These are phyloP conservation scores for Suillus paluster DNA, from an alignment of 768 basidiomycete species.

Conservation along the genomic window DNA sequence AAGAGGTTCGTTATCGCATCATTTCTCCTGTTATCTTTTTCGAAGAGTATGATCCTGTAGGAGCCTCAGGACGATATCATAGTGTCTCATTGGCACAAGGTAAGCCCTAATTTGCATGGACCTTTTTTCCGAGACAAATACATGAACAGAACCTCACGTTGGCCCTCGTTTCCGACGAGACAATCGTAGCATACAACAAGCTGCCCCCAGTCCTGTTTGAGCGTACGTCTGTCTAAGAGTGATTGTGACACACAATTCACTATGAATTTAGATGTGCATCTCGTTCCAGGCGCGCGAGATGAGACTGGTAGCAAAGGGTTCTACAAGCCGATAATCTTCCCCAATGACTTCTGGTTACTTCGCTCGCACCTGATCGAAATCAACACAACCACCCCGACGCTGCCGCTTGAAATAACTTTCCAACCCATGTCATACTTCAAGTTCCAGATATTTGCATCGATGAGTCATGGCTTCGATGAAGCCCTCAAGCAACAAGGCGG, in stretches of 20 bases:
- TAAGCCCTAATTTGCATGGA: conserved; percentile 34
- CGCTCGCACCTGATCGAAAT: conserved; percentile 82
- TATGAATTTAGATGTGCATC: conserved; percentile 55
- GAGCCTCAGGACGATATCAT: conserved; percentile 57
- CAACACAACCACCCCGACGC: conserved; percentile 76
- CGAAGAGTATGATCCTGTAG: conserved; percentile 16
- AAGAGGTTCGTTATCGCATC: conserved; percentile 48
- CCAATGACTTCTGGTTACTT: conserved; percentile 95
- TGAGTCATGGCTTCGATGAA: conserved; percentile 88
- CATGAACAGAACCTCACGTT: conserved; percentile 78
- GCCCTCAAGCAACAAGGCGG: conserved; percentile 78
- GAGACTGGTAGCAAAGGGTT: conserved; percentile 65
- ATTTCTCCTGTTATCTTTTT: conserved; percentile 14
- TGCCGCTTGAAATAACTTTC: conserved; percentile 84
- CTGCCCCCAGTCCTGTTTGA: conserved; percentile 64
- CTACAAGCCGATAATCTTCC: conserved; percentile 89
- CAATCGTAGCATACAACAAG: conserved; percentile 52
- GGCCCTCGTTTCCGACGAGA: conserved; percentile 78
- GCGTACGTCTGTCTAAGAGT: conserved; percentile 49
- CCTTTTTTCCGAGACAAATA: conserved; percentile 11
- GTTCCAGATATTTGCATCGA: conserved; percentile 83
- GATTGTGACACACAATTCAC: conserved; percentile 12
- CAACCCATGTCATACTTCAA: conserved; percentile 87
- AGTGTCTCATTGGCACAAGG: conserved; percentile 84
- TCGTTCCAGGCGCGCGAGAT: conserved; percentile 65